These are phyloP conservation scores for Beauveria caledonica DNA, from an alignment of 2,329 filamentous ascomycete genomes.

Conservation along the genomic window DNA sequence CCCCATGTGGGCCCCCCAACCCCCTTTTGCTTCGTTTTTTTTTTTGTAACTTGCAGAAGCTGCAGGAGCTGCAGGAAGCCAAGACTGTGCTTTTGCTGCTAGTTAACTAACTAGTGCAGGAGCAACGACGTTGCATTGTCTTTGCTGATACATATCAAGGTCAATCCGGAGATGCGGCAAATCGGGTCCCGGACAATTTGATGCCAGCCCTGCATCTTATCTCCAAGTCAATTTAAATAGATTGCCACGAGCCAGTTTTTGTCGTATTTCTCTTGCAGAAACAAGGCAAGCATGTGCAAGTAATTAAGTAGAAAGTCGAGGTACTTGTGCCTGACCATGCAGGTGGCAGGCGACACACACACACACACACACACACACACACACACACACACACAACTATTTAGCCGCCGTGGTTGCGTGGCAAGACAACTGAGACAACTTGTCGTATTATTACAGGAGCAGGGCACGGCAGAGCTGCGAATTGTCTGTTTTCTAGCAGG, in stretches of 20 bases:
- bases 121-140: conserved; percentile 1
- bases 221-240: not conserved
- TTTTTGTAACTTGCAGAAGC: too few relatives aligned
- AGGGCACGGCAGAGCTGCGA: too few relatives aligned
- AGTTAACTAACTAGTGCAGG: not conserved
- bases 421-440: too few relatives aligned
- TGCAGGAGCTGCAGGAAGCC: not conserved
- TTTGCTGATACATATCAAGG: not conserved
- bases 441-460: too few relatives aligned
- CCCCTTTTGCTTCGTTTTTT: not conserved
- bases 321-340: too few relatives aligned
- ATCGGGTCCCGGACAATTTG: not conserved
- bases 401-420: too few relatives aligned
- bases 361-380: too few relatives aligned
- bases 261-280: not conserved
- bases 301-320: too few relatives aligned
- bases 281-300: not conserved
- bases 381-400: too few relatives aligned
- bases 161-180: conserved; percentile 9
- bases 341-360: too few relatives aligned
- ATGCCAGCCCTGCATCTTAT: conserved; percentile 5
- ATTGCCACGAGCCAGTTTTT: not conserved
- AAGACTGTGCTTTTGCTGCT: not conserved
- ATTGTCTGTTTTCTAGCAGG: too few relatives aligned
- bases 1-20: too few relatives aligned